Percentiles rank a stretch among this genome's conserved stretches.
Evolutionary conservation across 768 basidiomycete species (phyloP).

Genomic region (Lentinula guzmanii): DNA sequence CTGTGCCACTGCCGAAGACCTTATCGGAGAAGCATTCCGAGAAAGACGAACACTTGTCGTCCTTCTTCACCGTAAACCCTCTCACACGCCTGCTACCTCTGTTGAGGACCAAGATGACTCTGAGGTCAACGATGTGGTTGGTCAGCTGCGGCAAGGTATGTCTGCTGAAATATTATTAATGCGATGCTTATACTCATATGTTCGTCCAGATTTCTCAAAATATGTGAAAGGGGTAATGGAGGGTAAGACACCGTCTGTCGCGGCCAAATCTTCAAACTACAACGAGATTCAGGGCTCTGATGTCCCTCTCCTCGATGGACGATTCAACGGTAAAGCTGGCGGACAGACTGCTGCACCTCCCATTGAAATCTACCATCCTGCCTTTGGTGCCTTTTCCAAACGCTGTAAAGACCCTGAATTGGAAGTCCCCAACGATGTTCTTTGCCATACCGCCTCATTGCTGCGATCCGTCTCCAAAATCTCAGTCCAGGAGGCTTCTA

Average conservation of each 20-base stretch:
- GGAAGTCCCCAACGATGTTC: conserved; percentile 2
- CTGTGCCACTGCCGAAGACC: too few species aligned
- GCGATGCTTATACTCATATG: too few species aligned
- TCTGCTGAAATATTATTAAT: background rate
- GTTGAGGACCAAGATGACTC: too few species aligned
- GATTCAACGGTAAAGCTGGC: background rate
- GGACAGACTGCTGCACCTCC: conserved; percentile 4
- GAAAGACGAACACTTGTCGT: background rate
- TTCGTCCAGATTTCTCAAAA: background rate
- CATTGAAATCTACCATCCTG: conserved; percentile 11
- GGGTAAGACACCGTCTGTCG: conserved; percentile 5
- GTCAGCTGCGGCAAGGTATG: background rate
- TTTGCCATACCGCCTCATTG: background rate
- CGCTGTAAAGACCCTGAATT: conserved; percentile 10
- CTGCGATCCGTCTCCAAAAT: conserved; percentile 7
- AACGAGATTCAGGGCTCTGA: background rate
- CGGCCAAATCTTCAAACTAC: conserved; percentile 10
- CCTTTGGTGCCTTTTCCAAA: conserved; percentile 13
- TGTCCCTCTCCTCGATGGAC: conserved; percentile 7
- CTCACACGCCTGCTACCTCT: background rate
- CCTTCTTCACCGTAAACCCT: background rate
- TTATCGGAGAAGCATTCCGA: background rate
- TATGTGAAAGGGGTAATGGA: background rate
- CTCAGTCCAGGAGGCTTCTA: background rate
- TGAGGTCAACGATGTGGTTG: background rate